Base-by-base conservation (phyloP, 208 protist genomes). In the Willaertia magna region DNA sequence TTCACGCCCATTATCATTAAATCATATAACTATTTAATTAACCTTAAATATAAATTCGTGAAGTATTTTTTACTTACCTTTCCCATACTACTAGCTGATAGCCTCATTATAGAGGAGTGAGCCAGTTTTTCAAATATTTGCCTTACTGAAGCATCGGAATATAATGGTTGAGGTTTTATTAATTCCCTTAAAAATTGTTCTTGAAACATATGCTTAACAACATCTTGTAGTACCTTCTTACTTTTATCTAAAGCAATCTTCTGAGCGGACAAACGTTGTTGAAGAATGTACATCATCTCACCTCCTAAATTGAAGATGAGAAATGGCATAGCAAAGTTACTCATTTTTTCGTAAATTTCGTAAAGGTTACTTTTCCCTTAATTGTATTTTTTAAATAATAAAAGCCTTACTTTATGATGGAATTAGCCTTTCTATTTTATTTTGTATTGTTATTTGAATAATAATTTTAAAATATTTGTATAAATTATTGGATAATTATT, bases 261-360 rank as follows among this genome's bases (percentile, higher is more conserved):
- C 87, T 98, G 96, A 1, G 93, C 93, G 1, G 89, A 78, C 42
- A 98, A 91, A 11, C 96, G 93, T 46, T 93, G 91, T 79, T 96
- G 74, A 14, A 98, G 87, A 30, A 98, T 94, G 76, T 95, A 98
- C 12, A 97, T 88, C 94, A 97, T 96, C 89, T 98, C 95, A n/a
- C 91, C 91, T 2, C 94, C 93, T 81, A 94, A 91, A 87, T 97
- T 97, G 86, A 96, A 88, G 16, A 96, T 89, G n/a, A 96, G 87
- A 89, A 96, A 96, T 0, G 93, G 92, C 91, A 96, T 91, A 30
- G 88, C 89, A 90, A 91, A 86, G 18, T 87, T 44, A 12, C 90
- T 89, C 94, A 96, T 96, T 26, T 40, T 89, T 86, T 46, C 26
- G 12, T 67, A 26, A 34, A 9, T 67, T 18, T 22, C 34, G 55